Evolutionary conservation across 441 rosid genomes (phyloP), one percentile per base, ranked within the genome.

Genomic region (Pelargonium cotyledonis): DNA sequence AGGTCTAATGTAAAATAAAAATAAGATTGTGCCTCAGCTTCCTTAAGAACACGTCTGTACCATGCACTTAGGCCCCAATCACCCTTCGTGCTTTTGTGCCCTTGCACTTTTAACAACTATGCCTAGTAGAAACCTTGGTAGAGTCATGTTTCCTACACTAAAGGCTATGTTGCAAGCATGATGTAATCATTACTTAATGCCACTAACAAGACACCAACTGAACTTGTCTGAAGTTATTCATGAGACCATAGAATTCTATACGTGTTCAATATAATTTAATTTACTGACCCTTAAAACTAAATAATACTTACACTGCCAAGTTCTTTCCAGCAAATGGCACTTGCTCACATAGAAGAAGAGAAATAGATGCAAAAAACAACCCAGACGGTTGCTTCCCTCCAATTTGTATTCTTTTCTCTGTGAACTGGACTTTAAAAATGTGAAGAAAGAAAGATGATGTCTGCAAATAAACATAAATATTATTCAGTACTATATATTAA

Each of bases 341-440:
- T 77, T 84, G 91, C 86, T 95, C 99, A 63, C 79, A 83, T 53
- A 92, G 84, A 79, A 95, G 83, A 75, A 88, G 83, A 73, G 91
- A 80, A 70, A 90, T 70, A 46, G 77, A 84, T 18, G 91, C 96
- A 72, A 95, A 83, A 75, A 77, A 78, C 73, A 92, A 63, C 64
- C 83, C 88, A 65, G 91, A 82, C 9, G 91, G 89, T 63, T 89
- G 96, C 82, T 85, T 91, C 81, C 89, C 96, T 65, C 96, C 93
- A 16, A 81, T 69, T 67, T 81, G 88, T 74, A 90, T 68, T 75
- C 76, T 83, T 77, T 79, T 90, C 73, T 92, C 99, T 5, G 88
- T 75, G 78, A 85, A 88, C 70, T 88, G 94, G 58, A 92, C 81
- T 81, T 92, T 95, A 82, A 86, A 90, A 68, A 95, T 85, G 73